A percentile compares a stretch with the other conserved stretches of the same genome.
Conservation (phyloP, 148 eudicot genomes). For the Limonium bicolor region DNA sequence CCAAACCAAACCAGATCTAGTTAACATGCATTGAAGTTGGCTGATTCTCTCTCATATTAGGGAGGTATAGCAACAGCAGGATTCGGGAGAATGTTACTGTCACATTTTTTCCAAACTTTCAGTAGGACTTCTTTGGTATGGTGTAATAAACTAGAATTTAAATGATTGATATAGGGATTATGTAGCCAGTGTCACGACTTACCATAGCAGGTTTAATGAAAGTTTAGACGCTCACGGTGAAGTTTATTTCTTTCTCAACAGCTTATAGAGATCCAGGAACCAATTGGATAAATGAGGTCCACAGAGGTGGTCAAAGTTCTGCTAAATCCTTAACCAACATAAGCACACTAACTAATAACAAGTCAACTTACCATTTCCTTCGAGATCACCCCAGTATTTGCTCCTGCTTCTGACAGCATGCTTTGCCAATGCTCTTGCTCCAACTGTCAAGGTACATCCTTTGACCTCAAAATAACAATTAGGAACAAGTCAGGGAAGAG, state of each 20-base stretch:
- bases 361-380: slow-evolving; percentile 76
- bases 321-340: too few relatives aligned
- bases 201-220: neutral
- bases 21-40: too few relatives aligned
- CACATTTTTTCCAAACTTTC: too few relatives aligned
- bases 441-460: slow-evolving; percentile 60
- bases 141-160: too few relatives aligned
- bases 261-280: neutral
- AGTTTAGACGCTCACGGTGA: neutral
- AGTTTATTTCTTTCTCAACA: neutral
- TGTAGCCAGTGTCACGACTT: neutral
- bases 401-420: slow-evolving; percentile 55
- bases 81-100: too few relatives aligned
- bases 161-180: too few relatives aligned
- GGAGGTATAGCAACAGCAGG: too few relatives aligned
- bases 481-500: too few relatives aligned
- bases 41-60: too few relatives aligned
- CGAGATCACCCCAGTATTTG: slow-evolving; percentile 49
- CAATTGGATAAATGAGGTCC: neutral
- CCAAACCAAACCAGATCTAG: too few relatives aligned
- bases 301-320: slow-evolving; percentile 10
- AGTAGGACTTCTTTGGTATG: too few relatives aligned
- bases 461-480: slow-evolving; percentile 58
- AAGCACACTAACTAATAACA: too few relatives aligned
- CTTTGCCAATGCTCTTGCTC: slow-evolving; percentile 86